Conservation (phyloP, 2,329 filamentous ascomycete species). For the Septoria linicola region DNA sequence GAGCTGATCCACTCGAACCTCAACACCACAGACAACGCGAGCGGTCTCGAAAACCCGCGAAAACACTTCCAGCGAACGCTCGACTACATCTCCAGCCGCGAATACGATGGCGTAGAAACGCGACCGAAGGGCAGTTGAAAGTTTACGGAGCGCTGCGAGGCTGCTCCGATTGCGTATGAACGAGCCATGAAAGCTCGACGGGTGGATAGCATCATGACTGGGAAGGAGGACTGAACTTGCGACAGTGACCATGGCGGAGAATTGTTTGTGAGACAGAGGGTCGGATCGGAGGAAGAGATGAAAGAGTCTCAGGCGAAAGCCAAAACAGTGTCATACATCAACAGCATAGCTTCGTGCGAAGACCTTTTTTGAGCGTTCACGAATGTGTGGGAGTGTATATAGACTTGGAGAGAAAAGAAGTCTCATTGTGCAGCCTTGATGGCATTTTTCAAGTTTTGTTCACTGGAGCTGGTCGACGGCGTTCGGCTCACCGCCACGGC, state of each 20-base stretch:
- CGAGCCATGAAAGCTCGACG: not conserved
- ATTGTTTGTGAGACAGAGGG: no score
- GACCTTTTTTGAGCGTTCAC: not conserved
- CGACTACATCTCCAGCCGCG: slow-evolving; percentile 86
- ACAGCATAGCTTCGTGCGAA: not conserved
- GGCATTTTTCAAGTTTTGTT: no score
- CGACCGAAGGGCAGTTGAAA: slow-evolving; percentile 43
- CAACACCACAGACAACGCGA: slow-evolving; percentile 71
- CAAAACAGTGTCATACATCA: not conserved
- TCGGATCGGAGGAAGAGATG: not conserved
- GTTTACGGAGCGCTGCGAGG: slow-evolving; percentile 5
- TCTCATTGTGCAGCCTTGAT: no score
- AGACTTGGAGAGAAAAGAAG: not conserved
- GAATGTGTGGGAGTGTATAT: not conserved
- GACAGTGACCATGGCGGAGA: no score
- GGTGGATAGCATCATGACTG: not conserved
- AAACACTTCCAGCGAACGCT: slow-evolving; percentile 94
- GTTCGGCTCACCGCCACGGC: no score
- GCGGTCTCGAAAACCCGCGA: slow-evolving; percentile 81
- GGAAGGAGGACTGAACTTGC: not conserved
- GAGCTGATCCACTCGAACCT: slow-evolving; percentile 98
- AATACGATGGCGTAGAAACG: slow-evolving; percentile 88
- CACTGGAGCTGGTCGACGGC: no score
- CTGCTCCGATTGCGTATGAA: not conserved
- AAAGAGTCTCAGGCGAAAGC: not conserved